phyloP scores from a whole-genome alignment of 1,139 yeast species.

The Yamadazyma atlantica region DNA sequence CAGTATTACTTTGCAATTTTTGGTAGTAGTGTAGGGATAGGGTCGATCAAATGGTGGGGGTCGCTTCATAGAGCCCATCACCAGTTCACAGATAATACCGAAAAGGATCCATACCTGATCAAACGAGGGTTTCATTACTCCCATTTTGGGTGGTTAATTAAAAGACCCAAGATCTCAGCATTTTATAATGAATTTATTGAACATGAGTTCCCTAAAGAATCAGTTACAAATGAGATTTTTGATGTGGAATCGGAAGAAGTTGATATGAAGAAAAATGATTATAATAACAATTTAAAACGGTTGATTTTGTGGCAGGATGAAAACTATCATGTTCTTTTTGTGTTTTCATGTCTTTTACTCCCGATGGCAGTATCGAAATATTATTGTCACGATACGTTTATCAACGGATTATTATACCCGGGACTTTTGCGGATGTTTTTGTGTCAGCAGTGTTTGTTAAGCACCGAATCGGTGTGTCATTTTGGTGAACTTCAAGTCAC shows the following conservation, averaged over 20 bases:
- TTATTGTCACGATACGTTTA: slow-evolving; percentile 39
- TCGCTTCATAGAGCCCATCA: slow-evolving; percentile 70
- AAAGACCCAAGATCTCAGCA: slow-evolving; percentile 44
- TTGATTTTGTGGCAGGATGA: slow-evolving; percentile 60
- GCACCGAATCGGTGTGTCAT: slow-evolving; percentile 64
- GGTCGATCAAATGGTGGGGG: slow-evolving; percentile 64
- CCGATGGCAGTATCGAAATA: slow-evolving; percentile 49
- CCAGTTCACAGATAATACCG: slow-evolving; percentile 62
- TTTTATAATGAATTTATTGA: slow-evolving; percentile 39
- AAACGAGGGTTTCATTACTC: slow-evolving; percentile 59
- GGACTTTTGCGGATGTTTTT: slow-evolving; percentile 59
- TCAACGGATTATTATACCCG: slow-evolving; percentile 60
- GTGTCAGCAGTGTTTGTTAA: slow-evolving; percentile 58
- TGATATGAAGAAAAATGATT: slow-evolving; percentile 17
- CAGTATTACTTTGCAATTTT: slow-evolving; percentile 49
- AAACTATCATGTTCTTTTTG: slow-evolving; percentile 43
- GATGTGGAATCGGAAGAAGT: slow-evolving; percentile 25
- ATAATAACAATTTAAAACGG: slow-evolving; percentile 17
- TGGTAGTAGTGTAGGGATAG: slow-evolving; percentile 63
- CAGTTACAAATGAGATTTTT: slow-evolving; percentile 12
- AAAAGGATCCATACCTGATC: slow-evolving; percentile 64
- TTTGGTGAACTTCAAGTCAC: slow-evolving; percentile 39
- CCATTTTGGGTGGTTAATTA: slow-evolving; percentile 64
- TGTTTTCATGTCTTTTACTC: slow-evolving; percentile 46
- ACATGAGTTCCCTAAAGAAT: slow-evolving; percentile 31